Base-by-base conservation (phyloP, 2,329 filamentous ascomycete species). In the Catunica adiposa region DNA sequence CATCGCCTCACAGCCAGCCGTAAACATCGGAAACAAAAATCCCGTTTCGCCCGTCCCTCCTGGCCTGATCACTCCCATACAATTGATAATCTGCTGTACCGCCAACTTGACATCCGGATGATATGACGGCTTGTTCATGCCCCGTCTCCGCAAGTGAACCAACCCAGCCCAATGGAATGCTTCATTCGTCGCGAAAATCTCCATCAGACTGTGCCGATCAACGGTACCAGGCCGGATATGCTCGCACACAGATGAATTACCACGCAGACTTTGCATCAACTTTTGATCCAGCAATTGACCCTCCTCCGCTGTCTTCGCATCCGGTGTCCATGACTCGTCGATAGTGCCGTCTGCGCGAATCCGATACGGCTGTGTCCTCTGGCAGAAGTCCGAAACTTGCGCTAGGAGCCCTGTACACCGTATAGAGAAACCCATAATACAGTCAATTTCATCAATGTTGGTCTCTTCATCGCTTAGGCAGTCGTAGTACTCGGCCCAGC, bases 101-200 rank as follows among this genome's bases (percentile, higher is more conserved):
- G 79, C 77, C 9, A 71, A 68, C 61, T 82, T 80, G 0, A 92
- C 83, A 22, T 79, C 73, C 0, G 69, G 64, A 59, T 86, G 77
- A 1, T 67, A 66, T 0, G 77, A 71, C 0, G 74, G 70, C 48
- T 78, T 79, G 2, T 80, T 80, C 14, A 90, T 70, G 0, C 89
- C 82, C 15, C 87, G 79, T 11, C 86, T 79, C 58, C 86, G 78
- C 7, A 92, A 73, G 63, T 92, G 85, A 3, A 90, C 77, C 9
- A 89, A 70, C 0, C 82, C 86, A 1, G 86, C 84, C 75, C 81
- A 87, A 64, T 90, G 86, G 66, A 86, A 90, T 1, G 85, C 82
- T 63, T 83, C 78, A 63, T 92, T 89, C 1, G 82, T 83, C 8
- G 85, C 82, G 44, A 77, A 71, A 66, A 86, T 80, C 62, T 86